Base-by-base conservation (phyloP, 2,329 filamentous ascomycete genomes). In the Cytospora leucostoma region DNA sequence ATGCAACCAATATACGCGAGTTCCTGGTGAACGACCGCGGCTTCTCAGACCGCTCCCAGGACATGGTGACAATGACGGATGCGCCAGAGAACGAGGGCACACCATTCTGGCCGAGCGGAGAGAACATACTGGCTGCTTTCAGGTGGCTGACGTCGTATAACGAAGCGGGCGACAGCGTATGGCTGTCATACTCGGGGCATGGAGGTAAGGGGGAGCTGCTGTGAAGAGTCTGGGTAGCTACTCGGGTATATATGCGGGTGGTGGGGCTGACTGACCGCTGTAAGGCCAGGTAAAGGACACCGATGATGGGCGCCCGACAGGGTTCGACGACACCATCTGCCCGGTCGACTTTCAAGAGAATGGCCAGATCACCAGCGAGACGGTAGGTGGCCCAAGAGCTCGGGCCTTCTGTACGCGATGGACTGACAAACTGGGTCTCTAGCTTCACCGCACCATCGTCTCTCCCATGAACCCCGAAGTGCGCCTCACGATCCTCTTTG, bases 131-230 rank as follows among this genome's bases (percentile, higher is more conserved):
- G 47, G 79, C 80, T 2, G 84, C 84, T 4, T 84, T 87, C 72
- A 76, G 82, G 61, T 87, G 84, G 84, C 78, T 87, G 2, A 79
- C 86, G 52, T 77, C 74, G 33, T 67, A 68, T 38, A 77, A 76
- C 40, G 78, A 82, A 60, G 80, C 83, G 0, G 79, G 80, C 11
- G 82, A 81, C 61, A 78, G 75, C 10, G 73, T 82, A 19, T 86
- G 85, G 75, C 71, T 87, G 56, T 84, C 84, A 66, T 87, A 87
- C 67, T 84, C 81, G 0, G 84, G 84, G 1, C 84, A 87, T 65
- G 84, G 84, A 59, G 80, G 83, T 50, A 52, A 38, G 65, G 35
- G 27, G 21, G 21, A 51, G 33, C 19, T 5, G 12, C 10, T 32
- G 15, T 7, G 33, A 59, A 19, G 21, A 52, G 27, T 51, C 13